Conservation (phyloP, 495 filamentous ascomycete species). For the Emericellopsis terricola region DNA sequence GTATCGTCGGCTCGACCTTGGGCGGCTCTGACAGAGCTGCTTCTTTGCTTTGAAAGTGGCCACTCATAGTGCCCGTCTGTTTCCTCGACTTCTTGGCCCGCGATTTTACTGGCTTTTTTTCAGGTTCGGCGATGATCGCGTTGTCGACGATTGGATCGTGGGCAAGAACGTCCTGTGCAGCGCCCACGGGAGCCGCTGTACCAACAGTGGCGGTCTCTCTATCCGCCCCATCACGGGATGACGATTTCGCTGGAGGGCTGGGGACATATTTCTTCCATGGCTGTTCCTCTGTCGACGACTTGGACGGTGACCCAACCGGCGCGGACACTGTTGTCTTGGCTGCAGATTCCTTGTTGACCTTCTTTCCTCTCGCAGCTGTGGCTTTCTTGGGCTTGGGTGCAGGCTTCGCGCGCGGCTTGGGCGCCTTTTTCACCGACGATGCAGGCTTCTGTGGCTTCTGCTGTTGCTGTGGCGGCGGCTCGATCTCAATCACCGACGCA, state of each 20-base stretch:
- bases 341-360: constrained; percentile 4
- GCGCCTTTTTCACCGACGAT: too few species aligned
- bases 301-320: background rate
- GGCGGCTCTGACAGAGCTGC: too few species aligned
- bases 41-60: constrained; percentile 16
- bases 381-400: constrained; percentile 16
- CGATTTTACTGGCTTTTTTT: background rate
- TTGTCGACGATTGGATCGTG: too few species aligned
- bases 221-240: background rate
- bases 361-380: constrained; percentile 12
- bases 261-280: background rate
- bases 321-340: background rate
- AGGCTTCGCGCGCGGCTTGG: too few species aligned
- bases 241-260: background rate
- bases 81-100: constrained; percentile 3
- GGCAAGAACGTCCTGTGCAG: too few species aligned
- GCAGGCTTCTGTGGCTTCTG: constrained; percentile 13
- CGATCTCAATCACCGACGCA: background rate
- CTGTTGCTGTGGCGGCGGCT: background rate
- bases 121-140: too few species aligned
- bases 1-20: too few species aligned
- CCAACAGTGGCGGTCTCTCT: background rate
- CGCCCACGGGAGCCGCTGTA: too few species aligned
- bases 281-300: background rate
- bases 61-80: constrained; percentile 14